Conservation (phyloP, 495 filamentous ascomycete species). For the Oidiodendron maius region DNA sequence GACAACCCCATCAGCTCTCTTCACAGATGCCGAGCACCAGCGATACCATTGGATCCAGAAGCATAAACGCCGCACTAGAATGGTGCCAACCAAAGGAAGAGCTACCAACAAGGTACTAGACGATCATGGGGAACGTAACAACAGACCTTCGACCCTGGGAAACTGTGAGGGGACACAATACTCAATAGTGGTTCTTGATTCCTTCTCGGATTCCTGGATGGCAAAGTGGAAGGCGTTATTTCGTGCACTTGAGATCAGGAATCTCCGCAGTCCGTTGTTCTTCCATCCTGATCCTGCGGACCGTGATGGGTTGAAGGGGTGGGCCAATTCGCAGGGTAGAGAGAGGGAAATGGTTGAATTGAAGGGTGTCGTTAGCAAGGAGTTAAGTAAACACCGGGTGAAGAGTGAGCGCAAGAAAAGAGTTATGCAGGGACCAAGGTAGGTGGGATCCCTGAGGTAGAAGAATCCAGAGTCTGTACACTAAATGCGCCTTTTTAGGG, state of each 20-base stretch:
- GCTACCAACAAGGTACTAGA: too few species aligned
- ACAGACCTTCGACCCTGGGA: too few species aligned
- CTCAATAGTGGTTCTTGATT: constrained; percentile 49
- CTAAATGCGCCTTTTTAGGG: too few species aligned
- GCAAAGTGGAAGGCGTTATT: constrained; percentile 51
- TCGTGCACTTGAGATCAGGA: constrained; percentile 47
- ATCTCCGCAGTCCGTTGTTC: constrained; percentile 62
- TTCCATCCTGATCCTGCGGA: constrained; percentile 61
- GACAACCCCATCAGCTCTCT: constrained; percentile 55
- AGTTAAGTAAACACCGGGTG: constrained; percentile 56
- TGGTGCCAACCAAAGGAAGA: too few species aligned
- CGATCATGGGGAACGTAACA: too few species aligned
- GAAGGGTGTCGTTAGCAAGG: constrained; percentile 54
- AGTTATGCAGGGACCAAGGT: too few species aligned
- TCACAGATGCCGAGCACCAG: constrained; percentile 57
- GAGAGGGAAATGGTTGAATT: constrained; percentile 51
- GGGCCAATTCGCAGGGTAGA: constrained; percentile 43
- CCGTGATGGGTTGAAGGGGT: constrained; percentile 56
- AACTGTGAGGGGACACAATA: too few species aligned
- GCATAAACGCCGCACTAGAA: too few species aligned
- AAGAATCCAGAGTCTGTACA: too few species aligned
- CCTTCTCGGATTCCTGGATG: constrained; percentile 47
- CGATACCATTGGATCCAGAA: constrained; percentile 63
- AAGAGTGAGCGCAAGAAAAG: too few species aligned
- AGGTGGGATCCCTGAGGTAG: too few species aligned